Conservation (phyloP, 2,329 filamentous ascomycete species). For the Penicillium sp. region DNA sequence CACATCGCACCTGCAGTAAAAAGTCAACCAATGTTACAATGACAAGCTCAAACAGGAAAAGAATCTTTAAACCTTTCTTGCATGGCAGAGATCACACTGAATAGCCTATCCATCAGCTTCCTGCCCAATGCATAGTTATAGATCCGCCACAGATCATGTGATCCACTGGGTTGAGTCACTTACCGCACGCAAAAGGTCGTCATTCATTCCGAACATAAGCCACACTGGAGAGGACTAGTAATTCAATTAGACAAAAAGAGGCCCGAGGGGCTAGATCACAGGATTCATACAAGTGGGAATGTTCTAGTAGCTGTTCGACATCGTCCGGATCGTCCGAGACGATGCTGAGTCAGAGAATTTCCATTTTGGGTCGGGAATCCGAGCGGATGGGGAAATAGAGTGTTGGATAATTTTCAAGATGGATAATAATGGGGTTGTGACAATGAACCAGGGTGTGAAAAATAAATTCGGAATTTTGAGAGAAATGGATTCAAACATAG, state of each 20-base stretch:
- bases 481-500: not conserved
- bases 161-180: conserved; percentile 9
- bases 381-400: conserved; percentile 11
- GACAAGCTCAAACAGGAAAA: not conserved
- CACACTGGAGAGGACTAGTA: not conserved
- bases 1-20: conserved; percentile 27
- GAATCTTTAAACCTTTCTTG: conserved; percentile 30
- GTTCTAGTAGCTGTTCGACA: not conserved
- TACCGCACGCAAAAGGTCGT: conserved; percentile 27
- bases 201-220: conserved; percentile 14
- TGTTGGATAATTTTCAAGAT: not conserved
- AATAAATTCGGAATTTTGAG: no score
- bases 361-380: conserved; percentile 22
- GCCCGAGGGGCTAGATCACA: not conserved
- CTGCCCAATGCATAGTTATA: not conserved
- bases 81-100: conserved; percentile 36
- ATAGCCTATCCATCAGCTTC: not conserved
- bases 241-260: not conserved
- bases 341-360: conserved; percentile 12
- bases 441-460: not conserved
- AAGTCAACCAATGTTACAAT: not conserved
- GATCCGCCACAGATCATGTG: conserved; percentile 1
- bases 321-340: not conserved
- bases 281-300: not conserved
- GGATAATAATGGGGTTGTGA: not conserved